Evolutionary conservation across 1,284 basidiomycete genomes (phyloP).

Genomic region (Malassezia restricta): DNA sequence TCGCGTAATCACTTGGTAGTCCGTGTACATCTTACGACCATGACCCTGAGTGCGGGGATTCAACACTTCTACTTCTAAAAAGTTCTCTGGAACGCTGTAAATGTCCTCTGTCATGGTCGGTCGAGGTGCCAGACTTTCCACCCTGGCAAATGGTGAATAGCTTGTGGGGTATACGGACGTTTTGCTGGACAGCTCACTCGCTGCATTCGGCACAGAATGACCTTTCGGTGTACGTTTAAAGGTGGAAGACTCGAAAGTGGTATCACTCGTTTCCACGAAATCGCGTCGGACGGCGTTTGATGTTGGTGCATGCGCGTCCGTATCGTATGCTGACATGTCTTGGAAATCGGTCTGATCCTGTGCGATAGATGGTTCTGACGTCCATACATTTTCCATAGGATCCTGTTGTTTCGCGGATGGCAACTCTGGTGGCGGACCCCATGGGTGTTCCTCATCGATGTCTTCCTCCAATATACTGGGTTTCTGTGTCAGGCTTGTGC

Average conservation of each 20-base stretch:
- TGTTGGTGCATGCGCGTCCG: background rate
- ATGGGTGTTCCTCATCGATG: conserved; percentile 14
- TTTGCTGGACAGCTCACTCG: background rate
- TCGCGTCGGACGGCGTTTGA: background rate
- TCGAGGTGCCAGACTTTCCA: conserved; percentile 29
- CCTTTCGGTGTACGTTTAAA: background rate
- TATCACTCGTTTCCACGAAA: background rate
- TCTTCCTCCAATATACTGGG: background rate
- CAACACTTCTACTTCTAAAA: conserved; percentile 91
- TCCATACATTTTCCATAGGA: too few species aligned
- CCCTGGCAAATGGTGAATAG: conserved; percentile 43
- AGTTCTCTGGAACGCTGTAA: conserved; percentile 79
- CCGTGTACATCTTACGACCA: conserved; percentile 87
- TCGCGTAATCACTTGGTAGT: conserved; percentile 96
- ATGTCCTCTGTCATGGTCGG: conserved; percentile 65
- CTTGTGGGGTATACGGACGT: conserved; percentile 18
- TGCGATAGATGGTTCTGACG: too few species aligned
- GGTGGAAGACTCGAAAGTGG: too few species aligned
- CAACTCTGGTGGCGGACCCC: conserved; percentile 3
- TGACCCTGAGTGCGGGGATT: conserved; percentile 83
- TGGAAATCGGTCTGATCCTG: too few species aligned
- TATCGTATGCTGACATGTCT: background rate
- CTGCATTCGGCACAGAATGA: background rate
- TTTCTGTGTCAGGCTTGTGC: background rate
- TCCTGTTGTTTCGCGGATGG: background rate